Conservation (phyloP, 768 basidiomycete genomes). For the Collybia sordida region DNA sequence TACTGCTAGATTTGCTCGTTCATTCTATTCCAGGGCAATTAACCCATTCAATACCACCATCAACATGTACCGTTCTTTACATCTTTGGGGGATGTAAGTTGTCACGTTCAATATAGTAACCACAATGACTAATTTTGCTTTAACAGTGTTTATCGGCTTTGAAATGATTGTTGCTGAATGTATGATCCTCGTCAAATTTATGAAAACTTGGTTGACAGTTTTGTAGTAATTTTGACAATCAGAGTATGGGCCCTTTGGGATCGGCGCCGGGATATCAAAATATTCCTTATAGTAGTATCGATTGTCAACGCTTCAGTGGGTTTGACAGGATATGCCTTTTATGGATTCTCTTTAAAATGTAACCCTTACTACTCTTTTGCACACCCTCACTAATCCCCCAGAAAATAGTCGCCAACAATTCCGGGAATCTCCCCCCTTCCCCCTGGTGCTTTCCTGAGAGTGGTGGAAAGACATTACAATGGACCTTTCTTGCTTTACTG, state of each 20-base stretch:
- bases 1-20: no score
- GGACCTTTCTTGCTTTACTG: background rate
- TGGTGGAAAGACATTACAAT: background rate
- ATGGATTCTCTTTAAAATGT: background rate
- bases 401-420: background rate
- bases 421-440: background rate
- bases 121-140: no score
- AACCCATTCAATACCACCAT: background rate
- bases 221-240: background rate
- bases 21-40: background rate
- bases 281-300: background rate
- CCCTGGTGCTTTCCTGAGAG: background rate
- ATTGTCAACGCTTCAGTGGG: background rate
- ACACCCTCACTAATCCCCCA: background rate
- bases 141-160: background rate
- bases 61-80: no score
- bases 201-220: background rate
- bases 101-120: no score
- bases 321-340: background rate
- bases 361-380: background rate
- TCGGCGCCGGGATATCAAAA: background rate
- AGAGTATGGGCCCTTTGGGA: conserved; percentile 4
- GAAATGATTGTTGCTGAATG: conserved; percentile 1
- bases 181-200: background rate
- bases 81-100: no score